Evolutionary conservation across 164 flowering plant species (phyloP).

Genomic region (Magnolia kwangsiensis): DNA sequence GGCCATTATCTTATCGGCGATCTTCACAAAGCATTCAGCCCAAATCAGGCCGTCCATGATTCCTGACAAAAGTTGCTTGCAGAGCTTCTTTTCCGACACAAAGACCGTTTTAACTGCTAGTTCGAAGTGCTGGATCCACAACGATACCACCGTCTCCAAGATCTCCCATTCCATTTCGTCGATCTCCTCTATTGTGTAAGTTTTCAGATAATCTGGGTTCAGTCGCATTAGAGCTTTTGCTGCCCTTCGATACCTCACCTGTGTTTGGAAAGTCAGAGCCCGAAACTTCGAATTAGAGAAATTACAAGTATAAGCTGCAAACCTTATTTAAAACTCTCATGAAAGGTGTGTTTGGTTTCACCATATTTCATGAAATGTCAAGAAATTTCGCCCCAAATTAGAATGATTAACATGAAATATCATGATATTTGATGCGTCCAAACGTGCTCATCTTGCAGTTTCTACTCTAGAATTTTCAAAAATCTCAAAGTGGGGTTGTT

Average conservation of each 20-base stretch:
- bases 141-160: conserved; percentile 58
- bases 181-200: conserved; percentile 58
- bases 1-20: conserved; percentile 72
- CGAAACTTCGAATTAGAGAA: no score
- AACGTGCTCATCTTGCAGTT: no score
- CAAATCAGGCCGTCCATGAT: conserved; percentile 54
- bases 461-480: no score
- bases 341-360: no score
- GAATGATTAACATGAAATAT: no score
- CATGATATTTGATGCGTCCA: no score
- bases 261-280: neutral
- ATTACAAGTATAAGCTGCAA: no score
- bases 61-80: conserved; percentile 39
- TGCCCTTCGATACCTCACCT: conserved; percentile 71
- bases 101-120: conserved; percentile 52
- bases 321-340: no score
- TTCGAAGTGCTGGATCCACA: conserved; percentile 65
- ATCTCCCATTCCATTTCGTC: conserved; percentile 65
- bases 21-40: conserved; percentile 66
- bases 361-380: no score
- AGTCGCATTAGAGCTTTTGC: conserved; percentile 70
- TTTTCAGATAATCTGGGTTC: conserved; percentile 55
- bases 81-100: conserved; percentile 55
- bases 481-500: no score
- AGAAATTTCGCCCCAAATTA: no score